Evolutionary conservation across 108 stramenopile genomes (phyloP).

Genomic region (Fragilariopsis cylindrus): DNA sequence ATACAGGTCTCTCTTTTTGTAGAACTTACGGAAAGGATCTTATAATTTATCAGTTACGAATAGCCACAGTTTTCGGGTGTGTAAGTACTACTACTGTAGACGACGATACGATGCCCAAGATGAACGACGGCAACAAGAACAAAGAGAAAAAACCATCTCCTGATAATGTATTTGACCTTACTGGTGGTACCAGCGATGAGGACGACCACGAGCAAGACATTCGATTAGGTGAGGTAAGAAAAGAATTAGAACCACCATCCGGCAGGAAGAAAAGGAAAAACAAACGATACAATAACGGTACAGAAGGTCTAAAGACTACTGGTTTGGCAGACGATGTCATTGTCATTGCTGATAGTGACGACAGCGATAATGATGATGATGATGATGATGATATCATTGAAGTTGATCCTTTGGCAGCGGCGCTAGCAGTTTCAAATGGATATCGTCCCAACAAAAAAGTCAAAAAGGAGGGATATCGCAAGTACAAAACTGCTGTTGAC

Average conservation of each 20-base stretch:
- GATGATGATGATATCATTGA: background rate
- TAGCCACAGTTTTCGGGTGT: no score
- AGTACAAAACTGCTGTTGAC: background rate
- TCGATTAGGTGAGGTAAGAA: background rate
- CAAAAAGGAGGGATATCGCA: no score
- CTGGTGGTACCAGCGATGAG: background rate
- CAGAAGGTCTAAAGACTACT: background rate
- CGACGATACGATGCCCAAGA: background rate
- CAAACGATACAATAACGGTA: background rate
- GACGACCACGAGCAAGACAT: background rate
- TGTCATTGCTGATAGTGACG: constrained; percentile 1
- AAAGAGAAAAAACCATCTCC: background rate
- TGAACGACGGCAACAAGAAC: background rate
- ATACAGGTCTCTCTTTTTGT: no score
- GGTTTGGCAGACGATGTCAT: background rate
- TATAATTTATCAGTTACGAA: no score
- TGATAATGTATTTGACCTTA: background rate
- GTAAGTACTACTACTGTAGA: no score
- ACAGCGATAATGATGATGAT: background rate
- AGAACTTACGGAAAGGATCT: no score
- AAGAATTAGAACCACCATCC: background rate
- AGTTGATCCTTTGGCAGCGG: background rate
- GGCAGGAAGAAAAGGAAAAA: background rate
- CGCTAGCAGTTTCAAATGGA: background rate
- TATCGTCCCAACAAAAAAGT: no score